Base-by-base conservation (phyloP, 2,329 filamentous ascomycete genomes). In the Pseudocercospora cruenta region DNA sequence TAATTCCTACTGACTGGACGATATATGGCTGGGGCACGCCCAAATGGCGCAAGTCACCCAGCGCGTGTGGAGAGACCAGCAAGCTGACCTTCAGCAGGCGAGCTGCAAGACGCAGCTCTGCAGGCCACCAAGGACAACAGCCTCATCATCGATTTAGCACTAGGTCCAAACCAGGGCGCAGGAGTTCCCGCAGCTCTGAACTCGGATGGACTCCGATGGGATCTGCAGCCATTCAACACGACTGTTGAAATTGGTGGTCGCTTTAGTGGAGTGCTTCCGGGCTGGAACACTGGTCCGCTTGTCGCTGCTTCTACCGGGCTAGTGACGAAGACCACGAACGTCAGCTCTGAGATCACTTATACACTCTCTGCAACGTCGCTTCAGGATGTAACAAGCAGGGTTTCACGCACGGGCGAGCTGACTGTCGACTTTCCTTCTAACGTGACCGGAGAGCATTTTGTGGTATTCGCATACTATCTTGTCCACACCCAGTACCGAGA, bases 91-190 rank as follows among this genome's bases (percentile, higher is more conserved):
- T 36, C 4, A 19, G 4, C 31, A 66, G 64, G 60, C 33, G 45
- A 57, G 31, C 24, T 70, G 10, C 72, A 77, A n/a, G 78, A 82
- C 0, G 65, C 76, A 21, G 67, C 74, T 6, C 59, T 79, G 12
- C 62, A 78, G 61, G 78, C 80, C 0, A 69, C 73, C 12, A 72
- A 77, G 16, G 78, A 82, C 0, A 66, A 66, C 22, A 24, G 55
- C 0, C 64, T 77, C 8, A 31, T 63, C 21, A 78, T 85, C 67
- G 83, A 85, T 68, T 81, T 83, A 68, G 73, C 79, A 0, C 59
- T 85, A 1, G 83, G 82, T 0, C 79, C 83, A 0, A 83, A 82
- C 65, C 80, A 83, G 69, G 84, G 83, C 2, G 76, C 80, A 49
- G 83, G 83, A 14, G 81, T 84, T 2, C 82, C 82, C 0, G 71